These are phyloP conservation scores for Bruguiera gymnorhiza DNA, from an alignment of 345 rosid species.

Conservation along the genomic window DNA sequence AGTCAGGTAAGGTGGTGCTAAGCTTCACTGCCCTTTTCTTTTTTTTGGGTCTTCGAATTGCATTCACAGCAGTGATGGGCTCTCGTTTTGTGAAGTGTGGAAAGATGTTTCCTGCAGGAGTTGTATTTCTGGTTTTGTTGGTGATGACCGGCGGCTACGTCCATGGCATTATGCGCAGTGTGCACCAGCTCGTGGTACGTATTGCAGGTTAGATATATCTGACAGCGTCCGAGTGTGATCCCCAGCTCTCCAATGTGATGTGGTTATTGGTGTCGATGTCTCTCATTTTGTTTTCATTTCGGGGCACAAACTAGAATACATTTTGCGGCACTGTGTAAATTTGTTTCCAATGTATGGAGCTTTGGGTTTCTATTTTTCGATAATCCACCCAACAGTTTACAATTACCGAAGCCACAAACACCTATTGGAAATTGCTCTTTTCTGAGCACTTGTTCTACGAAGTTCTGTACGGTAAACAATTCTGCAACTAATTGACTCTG, in stretches of 20 bases:
- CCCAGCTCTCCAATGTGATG: neutral
- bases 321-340: too few relatives aligned
- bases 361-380: too few relatives aligned
- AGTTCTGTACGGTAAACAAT: too few relatives aligned
- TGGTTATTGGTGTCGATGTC: neutral
- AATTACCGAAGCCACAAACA: too few relatives aligned
- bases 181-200: slow-evolving; percentile 29
- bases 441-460: too few relatives aligned
- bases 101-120: slow-evolving; percentile 80
- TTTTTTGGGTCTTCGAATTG: neutral
- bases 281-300: too few relatives aligned
- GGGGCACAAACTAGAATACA: too few relatives aligned
- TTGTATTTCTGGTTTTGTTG: slow-evolving; percentile 70
- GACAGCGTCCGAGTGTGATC: neutral
- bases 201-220: slow-evolving; percentile 30
- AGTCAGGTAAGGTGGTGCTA: neutral
- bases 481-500: too few relatives aligned
- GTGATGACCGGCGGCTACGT: slow-evolving; percentile 83
- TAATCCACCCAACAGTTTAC: too few relatives aligned
- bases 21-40: neutral
- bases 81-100: slow-evolving; percentile 68
- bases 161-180: slow-evolving; percentile 66
- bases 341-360: too few relatives aligned
- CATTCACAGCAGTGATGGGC: slow-evolving; percentile 76
- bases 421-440: too few relatives aligned